phyloP scores from a whole-genome alignment of 1,284 basidiomycete genomes.

The Boletus mariae region DNA sequence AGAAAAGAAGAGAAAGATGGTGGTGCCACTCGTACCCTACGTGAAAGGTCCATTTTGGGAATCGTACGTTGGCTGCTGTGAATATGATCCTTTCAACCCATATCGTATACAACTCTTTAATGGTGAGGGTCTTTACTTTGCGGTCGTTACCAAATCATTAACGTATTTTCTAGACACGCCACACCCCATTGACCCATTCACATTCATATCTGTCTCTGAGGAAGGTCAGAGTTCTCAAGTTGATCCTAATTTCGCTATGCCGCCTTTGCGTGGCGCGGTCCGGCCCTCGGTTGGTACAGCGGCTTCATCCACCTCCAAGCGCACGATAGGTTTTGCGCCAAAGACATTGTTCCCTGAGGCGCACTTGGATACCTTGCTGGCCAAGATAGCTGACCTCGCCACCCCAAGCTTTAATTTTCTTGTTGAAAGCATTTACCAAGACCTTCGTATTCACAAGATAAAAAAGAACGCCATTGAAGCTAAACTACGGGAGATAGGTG shows the following conservation, averaged over 20 bases:
- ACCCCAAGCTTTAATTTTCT: slow-evolving; percentile 61
- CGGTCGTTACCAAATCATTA: background rate
- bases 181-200: slow-evolving; percentile 74
- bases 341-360: slow-evolving; percentile 67
- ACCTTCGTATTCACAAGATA: slow-evolving; percentile 60
- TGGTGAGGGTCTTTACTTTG: slow-evolving; percentile 40
- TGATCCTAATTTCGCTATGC: slow-evolving; percentile 37
- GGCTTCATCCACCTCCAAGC: slow-evolving; percentile 25
- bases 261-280: slow-evolving; percentile 37
- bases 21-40: slow-evolving; percentile 73
- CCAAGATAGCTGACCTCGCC: slow-evolving; percentile 53
- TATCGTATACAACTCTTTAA: slow-evolving; percentile 78
- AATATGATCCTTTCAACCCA: slow-evolving; percentile 59
- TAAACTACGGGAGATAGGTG: slow-evolving; percentile 70
- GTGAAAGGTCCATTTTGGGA: slow-evolving; percentile 79
- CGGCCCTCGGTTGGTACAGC: slow-evolving; percentile 11
- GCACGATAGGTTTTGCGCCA: slow-evolving; percentile 39
- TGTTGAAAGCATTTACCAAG: slow-evolving; percentile 68
- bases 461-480: slow-evolving; percentile 81
- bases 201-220: slow-evolving; percentile 56
- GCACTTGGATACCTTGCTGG: slow-evolving; percentile 54
- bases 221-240: slow-evolving; percentile 28
- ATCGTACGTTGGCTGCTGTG: slow-evolving; percentile 52
- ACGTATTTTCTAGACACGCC: slow-evolving; percentile 55
- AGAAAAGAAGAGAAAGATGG: slow-evolving; percentile 66